Conservation (phyloP, 768 basidiomycete genomes). For the Suillus occidentalis region DNA sequence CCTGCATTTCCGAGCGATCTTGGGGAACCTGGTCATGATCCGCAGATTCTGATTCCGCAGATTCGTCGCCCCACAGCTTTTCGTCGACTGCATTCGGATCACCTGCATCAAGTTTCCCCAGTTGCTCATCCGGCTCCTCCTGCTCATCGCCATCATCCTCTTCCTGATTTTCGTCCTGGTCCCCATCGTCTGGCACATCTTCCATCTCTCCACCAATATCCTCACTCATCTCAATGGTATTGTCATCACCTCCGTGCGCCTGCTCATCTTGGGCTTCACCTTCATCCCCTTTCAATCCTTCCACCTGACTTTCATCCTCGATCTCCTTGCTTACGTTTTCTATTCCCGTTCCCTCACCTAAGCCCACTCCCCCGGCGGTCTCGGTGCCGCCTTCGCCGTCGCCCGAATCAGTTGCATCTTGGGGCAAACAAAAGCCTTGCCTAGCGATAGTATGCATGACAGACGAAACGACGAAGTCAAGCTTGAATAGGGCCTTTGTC, state of each 20-base stretch:
- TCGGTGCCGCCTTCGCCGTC: constrained; percentile 48
- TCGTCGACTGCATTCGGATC: constrained; percentile 90
- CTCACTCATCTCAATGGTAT: constrained; percentile 88
- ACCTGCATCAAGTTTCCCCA: constrained; percentile 77
- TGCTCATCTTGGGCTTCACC: constrained; percentile 36
- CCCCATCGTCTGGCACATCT: constrained; percentile 71
- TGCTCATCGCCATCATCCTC: constrained; percentile 50
- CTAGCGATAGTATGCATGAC: constrained; percentile 71
- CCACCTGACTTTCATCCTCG: constrained; percentile 94
- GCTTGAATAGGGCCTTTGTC: constrained; percentile 81
- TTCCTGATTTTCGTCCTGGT: constrained; percentile 45
- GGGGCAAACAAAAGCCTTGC: constrained; percentile 92
- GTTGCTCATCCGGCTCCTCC: constrained; percentile 75
- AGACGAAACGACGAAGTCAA: constrained; percentile 75
- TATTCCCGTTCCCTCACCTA: constrained; percentile 84
- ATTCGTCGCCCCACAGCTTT: constrained; percentile 94
- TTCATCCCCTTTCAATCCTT: constrained; percentile 79
- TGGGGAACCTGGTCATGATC: constrained; percentile 58
- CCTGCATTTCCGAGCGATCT: constrained; percentile 53
- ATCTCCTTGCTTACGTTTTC: constrained; percentile 94
- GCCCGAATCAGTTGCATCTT: constrained; percentile 61
- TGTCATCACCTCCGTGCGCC: constrained; percentile 52
- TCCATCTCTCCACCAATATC: constrained; percentile 88
- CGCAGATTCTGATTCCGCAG: constrained; percentile 50
- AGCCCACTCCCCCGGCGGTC: constrained; percentile 68